These are phyloP conservation scores for Cyberlindnera amylophila DNA, from an alignment of 805 yeast species.

Conservation along the genomic window DNA sequence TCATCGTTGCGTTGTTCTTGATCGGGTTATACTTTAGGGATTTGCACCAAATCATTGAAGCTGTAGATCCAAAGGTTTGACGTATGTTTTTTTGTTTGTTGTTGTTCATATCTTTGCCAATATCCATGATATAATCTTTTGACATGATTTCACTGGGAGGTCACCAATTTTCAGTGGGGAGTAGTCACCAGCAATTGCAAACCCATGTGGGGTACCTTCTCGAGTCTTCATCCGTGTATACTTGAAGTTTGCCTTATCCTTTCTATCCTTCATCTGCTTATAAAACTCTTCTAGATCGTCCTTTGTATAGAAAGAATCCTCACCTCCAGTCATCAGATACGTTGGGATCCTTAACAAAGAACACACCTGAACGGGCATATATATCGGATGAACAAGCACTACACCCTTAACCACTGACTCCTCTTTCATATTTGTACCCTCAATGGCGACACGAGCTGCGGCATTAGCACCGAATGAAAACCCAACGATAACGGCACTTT, in stretches of 20 bases:
- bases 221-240: constrained; percentile 21
- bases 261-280: constrained; percentile 10
- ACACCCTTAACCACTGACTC: constrained; percentile 18
- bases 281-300: constrained; percentile 13
- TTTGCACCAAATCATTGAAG: constrained; percentile 23
- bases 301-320: constrained; percentile 18
- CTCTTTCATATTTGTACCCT: constrained; percentile 2
- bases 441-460: constrained; percentile 21
- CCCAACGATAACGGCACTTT: constrained; percentile 21
- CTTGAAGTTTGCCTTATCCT: constrained; percentile 12
- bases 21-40: constrained; percentile 35
- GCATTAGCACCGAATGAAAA: constrained; percentile 26
- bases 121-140: constrained; percentile 21
- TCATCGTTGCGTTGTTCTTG: constrained; percentile 38
- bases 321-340: constrained; percentile 18
- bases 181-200: constrained; percentile 39
- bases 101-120: constrained; percentile 16
- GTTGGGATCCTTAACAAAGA: constrained; percentile 13
- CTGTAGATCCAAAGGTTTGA: constrained; percentile 19
- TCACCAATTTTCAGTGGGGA: constrained; percentile 30
- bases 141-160: constrained; percentile 25
- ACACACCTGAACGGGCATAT: constrained; percentile 19
- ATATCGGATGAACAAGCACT: constrained; percentile 24
- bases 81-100: not conserved
- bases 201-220: constrained; percentile 36